Percentiles rank a stretch among this genome's conserved stretches.
Conservation (phyloP, 345 rosid species). For the Passiflora organensis region DNA sequence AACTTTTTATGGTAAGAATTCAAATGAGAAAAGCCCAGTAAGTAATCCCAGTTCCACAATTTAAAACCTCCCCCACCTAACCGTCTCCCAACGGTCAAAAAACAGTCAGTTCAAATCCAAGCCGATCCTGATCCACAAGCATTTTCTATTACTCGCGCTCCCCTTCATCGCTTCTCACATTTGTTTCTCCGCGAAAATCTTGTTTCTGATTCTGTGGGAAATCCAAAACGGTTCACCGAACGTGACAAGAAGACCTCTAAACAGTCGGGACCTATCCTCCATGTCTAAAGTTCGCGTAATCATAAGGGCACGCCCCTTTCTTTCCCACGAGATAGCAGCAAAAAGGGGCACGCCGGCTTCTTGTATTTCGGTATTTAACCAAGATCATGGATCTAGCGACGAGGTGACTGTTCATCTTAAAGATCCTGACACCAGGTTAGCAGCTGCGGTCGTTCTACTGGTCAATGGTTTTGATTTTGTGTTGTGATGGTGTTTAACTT, state of each 20-base stretch:
- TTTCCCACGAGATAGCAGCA: constrained; percentile 42
- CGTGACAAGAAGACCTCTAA: constrained; percentile 10
- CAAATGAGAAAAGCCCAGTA: constrained; percentile 2
- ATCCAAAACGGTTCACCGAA: constrained; percentile 3
- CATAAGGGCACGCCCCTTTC: constrained; percentile 68
- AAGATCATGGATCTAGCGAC: constrained; percentile 18
- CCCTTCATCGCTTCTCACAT: not conserved
- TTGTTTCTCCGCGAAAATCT: not conserved
- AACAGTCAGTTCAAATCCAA: not conserved
- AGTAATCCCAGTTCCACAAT: not conserved
- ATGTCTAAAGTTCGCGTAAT: constrained; percentile 55
- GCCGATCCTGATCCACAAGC: not conserved
- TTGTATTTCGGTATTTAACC: constrained; percentile 46
- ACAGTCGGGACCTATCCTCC: constrained; percentile 20
- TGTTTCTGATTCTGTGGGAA: constrained; percentile 21
- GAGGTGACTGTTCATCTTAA: constrained; percentile 65
- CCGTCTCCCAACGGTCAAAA: not conserved
- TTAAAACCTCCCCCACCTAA: not conserved
- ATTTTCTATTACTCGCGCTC: not conserved
- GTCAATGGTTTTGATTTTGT: not conserved
- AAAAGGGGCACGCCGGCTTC: constrained; percentile 24
- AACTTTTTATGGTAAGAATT: not conserved
- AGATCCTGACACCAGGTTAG: constrained; percentile 68
- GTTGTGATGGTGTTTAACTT: constrained; percentile 6
- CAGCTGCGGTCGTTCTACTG: not conserved